Evolutionary conservation across 768 basidiomycete species (phyloP), one percentile per base, ranked within the genome.

Genomic region (Lactifluus subvellereus): DNA sequence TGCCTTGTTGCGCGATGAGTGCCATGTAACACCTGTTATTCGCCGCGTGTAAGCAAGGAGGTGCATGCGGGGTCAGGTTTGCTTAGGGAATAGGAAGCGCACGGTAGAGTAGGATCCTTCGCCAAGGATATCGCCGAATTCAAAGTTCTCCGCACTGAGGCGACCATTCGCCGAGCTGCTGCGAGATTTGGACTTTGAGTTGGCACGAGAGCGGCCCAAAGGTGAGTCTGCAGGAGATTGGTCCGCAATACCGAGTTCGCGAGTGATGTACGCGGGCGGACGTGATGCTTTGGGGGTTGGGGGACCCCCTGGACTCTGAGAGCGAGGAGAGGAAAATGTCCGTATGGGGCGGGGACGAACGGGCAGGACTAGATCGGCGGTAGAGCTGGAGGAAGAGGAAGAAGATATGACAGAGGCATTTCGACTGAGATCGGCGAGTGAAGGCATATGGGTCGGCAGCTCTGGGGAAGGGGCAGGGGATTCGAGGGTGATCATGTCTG

Each of bases 31-130:
- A 86, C 88, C 88, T 88, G 69, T 54, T 14, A 63, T 54, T 7
- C 52, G 52, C 37, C 6, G 54, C 66, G 42, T 62, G 68, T 51
- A 55, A 57, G 57, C 47, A 47, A 60, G 58, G 58, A 7, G 33
- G 62, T 57, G 43, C 11, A 20, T 4, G 35, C 16, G 30, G 32
- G 42, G 20, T 3, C 16, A 22, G 45, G 20, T 45, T 38, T 14
- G 30, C 3, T 14, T 38, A 16, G 52, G 27, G 56, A 47, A n/a
- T 14, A 55, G 30, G 13, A 42, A 6, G 79, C 85, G 70, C 71
- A 89, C 91, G 7, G 86, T 88, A 22, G 89, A 91, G 71, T 90
- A 93, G 10, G 88, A 88, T 20, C 91, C 91, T 71, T 90, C 88
- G 20, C 90, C 90, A 3, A 92, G 78, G n/a, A 83, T 80, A 37